These are phyloP conservation scores for Spathaspora gorwiae DNA, from an alignment of 805 yeast species.

Conservation along the genomic window DNA sequence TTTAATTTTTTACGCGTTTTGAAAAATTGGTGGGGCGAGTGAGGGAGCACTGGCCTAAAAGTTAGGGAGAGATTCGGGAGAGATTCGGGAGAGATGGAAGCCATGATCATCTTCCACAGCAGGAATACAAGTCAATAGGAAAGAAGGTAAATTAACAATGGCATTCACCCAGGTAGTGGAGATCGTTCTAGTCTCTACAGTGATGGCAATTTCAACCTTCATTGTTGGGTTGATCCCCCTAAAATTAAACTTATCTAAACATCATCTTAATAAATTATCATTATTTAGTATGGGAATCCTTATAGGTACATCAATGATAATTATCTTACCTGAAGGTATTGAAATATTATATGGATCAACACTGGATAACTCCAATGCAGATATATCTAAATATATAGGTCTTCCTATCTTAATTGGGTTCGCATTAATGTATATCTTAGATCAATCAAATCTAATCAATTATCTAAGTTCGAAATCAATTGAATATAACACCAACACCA, in stretches of 20 bases:
- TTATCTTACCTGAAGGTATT: conserved; percentile 66
- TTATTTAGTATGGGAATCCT: conserved; percentile 57
- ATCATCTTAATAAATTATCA: conserved; percentile 34
- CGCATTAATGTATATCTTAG: conserved; percentile 47
- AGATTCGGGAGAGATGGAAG: too few relatives aligned
- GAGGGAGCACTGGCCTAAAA: too few relatives aligned
- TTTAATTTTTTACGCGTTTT: too few relatives aligned
- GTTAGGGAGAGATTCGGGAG: too few relatives aligned
- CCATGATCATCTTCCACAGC: too few relatives aligned
- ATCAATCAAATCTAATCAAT: conserved; percentile 20
- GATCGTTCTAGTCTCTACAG: conserved; percentile 5
- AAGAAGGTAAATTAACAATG: too few relatives aligned
- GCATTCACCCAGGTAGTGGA: not conserved
- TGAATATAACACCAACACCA: not conserved
- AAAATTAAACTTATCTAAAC: conserved; percentile 7
- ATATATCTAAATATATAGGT: conserved; percentile 34
- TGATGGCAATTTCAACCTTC: conserved; percentile 18
- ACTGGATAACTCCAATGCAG: not conserved
- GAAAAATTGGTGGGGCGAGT: too few relatives aligned
- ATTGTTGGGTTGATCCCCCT: conserved; percentile 16
- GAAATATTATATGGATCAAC: conserved; percentile 19
- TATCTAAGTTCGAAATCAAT: not conserved
- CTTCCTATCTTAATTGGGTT: conserved; percentile 51
- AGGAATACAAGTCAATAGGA: too few relatives aligned
- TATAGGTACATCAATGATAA: conserved; percentile 53